Percentiles rank a stretch among this genome's conserved stretches.
Conservation (phyloP, 768 basidiomycete genomes). For the Naganishia randhawae region DNA sequence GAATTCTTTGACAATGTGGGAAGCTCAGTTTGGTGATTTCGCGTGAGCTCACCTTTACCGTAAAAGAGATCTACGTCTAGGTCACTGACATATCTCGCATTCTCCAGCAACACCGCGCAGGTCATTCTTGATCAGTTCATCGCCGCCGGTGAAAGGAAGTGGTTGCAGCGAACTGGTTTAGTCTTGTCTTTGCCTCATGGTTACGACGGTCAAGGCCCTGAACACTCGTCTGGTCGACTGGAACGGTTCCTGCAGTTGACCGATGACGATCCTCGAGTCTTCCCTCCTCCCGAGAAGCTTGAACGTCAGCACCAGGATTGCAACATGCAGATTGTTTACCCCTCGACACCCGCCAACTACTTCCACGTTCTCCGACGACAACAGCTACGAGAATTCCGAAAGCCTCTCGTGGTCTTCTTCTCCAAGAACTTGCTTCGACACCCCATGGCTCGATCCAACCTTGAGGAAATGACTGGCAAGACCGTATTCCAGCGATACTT, state of each 20-base stretch:
- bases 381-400: constrained; percentile 95
- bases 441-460: constrained; percentile 78
- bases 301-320: constrained; percentile 97
- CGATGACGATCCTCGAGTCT: constrained; percentile 90
- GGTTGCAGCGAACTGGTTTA: constrained; percentile 88
- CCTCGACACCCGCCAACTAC: constrained; percentile 94
- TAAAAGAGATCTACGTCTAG: neutral
- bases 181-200: constrained; percentile 89
- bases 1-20: constrained; percentile 89
- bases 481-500: constrained; percentile 90
- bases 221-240: constrained; percentile 91
- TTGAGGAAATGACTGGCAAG: constrained; percentile 83
- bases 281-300: constrained; percentile 81
- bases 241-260: constrained; percentile 97
- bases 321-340: constrained; percentile 98
- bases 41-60: constrained; percentile 51
- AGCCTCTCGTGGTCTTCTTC: constrained; percentile 94
- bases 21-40: constrained; percentile 96
- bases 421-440: constrained; percentile 94
- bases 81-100: neutral
- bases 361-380: constrained; percentile 97
- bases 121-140: constrained; percentile 99
- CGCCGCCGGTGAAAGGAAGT: constrained; percentile 93
- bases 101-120: constrained; percentile 74
- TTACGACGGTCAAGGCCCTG: constrained; percentile 97